Evolutionary conservation across 345 rosid genomes (phyloP).

Genomic region (Combretum micranthum): DNA sequence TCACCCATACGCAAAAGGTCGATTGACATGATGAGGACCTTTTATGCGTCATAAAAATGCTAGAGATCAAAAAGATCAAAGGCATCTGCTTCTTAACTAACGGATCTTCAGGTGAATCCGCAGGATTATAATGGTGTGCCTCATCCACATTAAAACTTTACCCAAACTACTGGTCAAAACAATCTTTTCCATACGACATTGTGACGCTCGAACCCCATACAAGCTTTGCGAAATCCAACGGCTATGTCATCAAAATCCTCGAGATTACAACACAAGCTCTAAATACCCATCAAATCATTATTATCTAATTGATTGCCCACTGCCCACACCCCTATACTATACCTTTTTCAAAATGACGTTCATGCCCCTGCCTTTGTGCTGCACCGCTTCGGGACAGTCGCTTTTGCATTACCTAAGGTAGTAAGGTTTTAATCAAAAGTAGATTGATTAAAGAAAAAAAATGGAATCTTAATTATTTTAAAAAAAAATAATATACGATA

Average conservation of each 20-base stretch:
- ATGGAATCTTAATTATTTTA: too few species aligned
- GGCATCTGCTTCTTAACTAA: not conserved
- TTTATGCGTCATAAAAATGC: slow-evolving; percentile 1
- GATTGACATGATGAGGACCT: slow-evolving; percentile 19
- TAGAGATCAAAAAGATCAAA: not conserved
- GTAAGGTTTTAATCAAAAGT: too few species aligned
- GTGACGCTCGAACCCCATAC: slow-evolving; percentile 13
- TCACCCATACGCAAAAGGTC: too few species aligned
- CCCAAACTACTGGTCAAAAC: slow-evolving; percentile 24
- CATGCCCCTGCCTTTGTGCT: too few species aligned
- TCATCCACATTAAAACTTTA: not conserved
- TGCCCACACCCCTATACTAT: not conserved
- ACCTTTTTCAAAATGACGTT: too few species aligned
- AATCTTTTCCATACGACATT: slow-evolving; percentile 29
- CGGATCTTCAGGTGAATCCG: slow-evolving; percentile 11
- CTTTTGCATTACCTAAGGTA: too few species aligned
- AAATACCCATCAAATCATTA: slow-evolving; percentile 2
- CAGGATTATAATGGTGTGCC: not conserved
- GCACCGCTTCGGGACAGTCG: too few species aligned
- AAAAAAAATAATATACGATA: too few species aligned
- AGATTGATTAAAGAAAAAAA: too few species aligned
- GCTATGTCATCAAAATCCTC: slow-evolving; percentile 18
- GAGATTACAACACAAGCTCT: slow-evolving; percentile 10
- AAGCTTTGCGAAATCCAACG: slow-evolving; percentile 19
- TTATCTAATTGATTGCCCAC: not conserved